Conservation (phyloP, 73 alveolate species). For the Tetrahymena thermophila region DNA sequence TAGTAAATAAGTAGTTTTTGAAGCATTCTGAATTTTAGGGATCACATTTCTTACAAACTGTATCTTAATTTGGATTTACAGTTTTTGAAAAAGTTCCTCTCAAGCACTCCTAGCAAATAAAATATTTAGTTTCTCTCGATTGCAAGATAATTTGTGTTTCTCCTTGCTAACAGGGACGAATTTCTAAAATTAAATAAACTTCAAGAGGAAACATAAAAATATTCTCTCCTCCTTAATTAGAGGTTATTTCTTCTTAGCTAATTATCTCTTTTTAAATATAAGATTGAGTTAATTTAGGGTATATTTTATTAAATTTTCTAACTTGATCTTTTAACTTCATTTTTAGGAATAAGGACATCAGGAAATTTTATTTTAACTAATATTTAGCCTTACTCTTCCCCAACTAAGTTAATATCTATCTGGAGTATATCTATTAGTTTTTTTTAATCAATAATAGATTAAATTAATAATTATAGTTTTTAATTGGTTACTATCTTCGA, state of each 20-base stretch:
- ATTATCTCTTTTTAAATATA: background rate
- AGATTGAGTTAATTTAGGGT: no score
- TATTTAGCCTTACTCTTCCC: background rate
- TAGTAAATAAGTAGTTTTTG: background rate
- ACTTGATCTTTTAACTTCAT: background rate
- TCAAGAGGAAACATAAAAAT: background rate
- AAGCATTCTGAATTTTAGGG: background rate
- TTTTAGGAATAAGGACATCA: background rate
- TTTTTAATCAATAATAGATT: background rate
- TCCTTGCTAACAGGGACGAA: background rate
- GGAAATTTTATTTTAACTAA: background rate
- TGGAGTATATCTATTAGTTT: background rate
- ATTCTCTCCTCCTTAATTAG: background rate
- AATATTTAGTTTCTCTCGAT: background rate
- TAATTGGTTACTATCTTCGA: background rate
- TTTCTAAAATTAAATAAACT: background rate
- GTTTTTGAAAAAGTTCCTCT: background rate
- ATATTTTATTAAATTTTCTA: background rate
- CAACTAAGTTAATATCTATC: background rate
- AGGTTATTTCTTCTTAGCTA: background rate
- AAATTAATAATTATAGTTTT: background rate
- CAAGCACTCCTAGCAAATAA: background rate
- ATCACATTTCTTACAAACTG: background rate
- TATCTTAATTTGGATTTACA: background rate
- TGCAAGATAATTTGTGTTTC: background rate